Percentiles rank a stretch among this genome's conserved stretches.
phyloP scores from a whole-genome alignment of 83 land plant species.

The Larix sibirica region DNA sequence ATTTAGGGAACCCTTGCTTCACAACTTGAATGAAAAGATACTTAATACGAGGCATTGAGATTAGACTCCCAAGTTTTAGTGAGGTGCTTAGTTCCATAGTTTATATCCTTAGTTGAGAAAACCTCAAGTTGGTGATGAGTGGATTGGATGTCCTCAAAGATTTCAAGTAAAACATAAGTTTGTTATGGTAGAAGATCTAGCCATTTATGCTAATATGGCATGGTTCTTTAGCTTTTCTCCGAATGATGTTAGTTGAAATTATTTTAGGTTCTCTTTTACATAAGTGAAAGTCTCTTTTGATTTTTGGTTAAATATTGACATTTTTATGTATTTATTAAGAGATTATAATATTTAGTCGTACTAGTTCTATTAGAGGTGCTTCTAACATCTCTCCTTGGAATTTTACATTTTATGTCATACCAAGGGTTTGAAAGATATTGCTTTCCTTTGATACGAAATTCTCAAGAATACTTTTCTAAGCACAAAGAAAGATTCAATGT shows the following conservation, averaged over 20 bases:
- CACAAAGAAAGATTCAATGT: neutral
- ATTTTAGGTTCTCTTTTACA: neutral
- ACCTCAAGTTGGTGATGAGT: neutral
- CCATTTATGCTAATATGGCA: neutral
- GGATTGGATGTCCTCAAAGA: neutral
- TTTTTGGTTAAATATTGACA: neutral
- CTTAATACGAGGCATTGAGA: too few relatives aligned
- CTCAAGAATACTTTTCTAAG: neutral
- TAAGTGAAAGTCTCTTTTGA: neutral
- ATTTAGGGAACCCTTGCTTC: too few relatives aligned
- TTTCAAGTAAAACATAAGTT: neutral
- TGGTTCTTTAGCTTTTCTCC: neutral
- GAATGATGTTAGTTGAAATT: neutral
- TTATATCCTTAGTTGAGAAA: too few relatives aligned
- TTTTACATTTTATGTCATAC: neutral
- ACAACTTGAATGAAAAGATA: too few relatives aligned
- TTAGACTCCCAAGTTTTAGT: too few relatives aligned
- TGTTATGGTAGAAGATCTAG: neutral
- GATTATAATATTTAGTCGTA: neutral
- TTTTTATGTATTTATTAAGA: neutral
- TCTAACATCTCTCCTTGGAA: neutral
- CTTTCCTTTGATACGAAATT: neutral
- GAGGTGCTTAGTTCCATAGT: too few relatives aligned
- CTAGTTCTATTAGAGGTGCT: neutral
- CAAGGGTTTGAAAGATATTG: neutral